Percentiles rank a stretch among this genome's conserved stretches.
Conservation (phyloP, 768 basidiomycete genomes). For the Tylopilus balloui region DNA sequence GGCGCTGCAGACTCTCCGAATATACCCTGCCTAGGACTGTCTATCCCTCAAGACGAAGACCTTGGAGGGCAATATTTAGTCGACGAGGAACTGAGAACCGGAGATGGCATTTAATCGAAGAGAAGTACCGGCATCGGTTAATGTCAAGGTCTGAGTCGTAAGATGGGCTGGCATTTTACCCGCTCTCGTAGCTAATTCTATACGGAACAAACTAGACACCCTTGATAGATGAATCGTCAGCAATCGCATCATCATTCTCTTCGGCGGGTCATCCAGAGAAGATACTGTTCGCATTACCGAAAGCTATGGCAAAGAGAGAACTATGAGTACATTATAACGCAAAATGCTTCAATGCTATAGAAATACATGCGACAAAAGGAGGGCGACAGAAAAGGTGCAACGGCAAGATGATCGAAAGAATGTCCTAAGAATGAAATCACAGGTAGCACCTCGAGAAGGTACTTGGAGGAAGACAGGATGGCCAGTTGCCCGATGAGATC, state of each 20-base stretch:
- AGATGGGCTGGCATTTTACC: neutral
- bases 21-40: conserved; percentile 8
- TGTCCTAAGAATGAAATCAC: conserved; percentile 26
- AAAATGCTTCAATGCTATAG: conserved; percentile 11
- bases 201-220: neutral
- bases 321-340: conserved; percentile 23
- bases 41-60: conserved; percentile 12
- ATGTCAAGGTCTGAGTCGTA: neutral
- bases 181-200: neutral
- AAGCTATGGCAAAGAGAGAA: conserved; percentile 8
- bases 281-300: conserved; percentile 18
- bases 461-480: conserved; percentile 68
- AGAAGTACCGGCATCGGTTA: conserved; percentile 18
- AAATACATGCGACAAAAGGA: conserved; percentile 6
- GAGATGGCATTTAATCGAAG: conserved; percentile 26
- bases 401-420: conserved; percentile 15
- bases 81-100: conserved; percentile 30
- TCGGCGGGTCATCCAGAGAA: neutral
- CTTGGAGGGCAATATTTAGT: conserved; percentile 22
- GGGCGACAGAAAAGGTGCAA: neutral
- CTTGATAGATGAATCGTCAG: neutral
- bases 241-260: neutral
- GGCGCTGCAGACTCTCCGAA: conserved; percentile 6
- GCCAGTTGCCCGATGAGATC: conserved; percentile 63
- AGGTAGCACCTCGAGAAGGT: conserved; percentile 78